phyloP scores from a whole-genome alignment of 2,329 filamentous ascomycete species.

The Parastagonospora avenae region DNA sequence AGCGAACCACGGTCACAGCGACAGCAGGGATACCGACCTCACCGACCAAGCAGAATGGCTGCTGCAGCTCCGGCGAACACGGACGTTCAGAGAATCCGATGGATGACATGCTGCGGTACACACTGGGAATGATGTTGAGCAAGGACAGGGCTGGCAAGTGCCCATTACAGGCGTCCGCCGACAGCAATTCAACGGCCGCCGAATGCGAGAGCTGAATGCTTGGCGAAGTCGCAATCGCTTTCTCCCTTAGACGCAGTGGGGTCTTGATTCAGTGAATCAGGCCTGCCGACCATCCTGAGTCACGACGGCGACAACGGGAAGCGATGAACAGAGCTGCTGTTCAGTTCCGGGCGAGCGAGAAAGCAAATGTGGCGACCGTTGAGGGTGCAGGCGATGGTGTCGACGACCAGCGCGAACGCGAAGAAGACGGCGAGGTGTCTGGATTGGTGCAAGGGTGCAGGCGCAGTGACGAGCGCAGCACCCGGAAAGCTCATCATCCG shows the following conservation, averaged over 20 bases:
- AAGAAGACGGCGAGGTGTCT: conserved; percentile 31
- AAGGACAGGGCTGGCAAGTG: conserved; percentile 1
- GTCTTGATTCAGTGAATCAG: conserved; percentile 14
- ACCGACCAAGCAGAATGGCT: conserved; percentile 10
- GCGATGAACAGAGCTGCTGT: not conserved
- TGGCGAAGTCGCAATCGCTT: conserved; percentile 17
- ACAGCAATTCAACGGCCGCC: conserved; percentile 13
- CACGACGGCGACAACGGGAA: not conserved
- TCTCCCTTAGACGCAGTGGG: not conserved
- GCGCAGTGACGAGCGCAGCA: conserved; percentile 12
- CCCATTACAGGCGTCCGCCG: conserved; percentile 5
- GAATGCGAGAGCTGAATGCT: conserved; percentile 16
- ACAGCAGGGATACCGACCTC: not conserved
- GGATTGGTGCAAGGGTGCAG: conserved; percentile 21
- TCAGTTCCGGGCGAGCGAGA: conserved; percentile 16
- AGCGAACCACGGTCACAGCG: conserved; percentile 8
- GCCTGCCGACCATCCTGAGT: not conserved
- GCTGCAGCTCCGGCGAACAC: conserved; percentile 7
- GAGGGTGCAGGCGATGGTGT: conserved; percentile 18
- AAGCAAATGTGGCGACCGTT: conserved; percentile 31
- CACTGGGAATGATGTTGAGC: conserved; percentile 7
- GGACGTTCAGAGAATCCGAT: not conserved
- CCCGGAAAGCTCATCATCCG: conserved; percentile 24
- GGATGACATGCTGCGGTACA: conserved; percentile 12
- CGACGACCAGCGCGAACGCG: not conserved